Evolutionary conservation across 495 filamentous ascomycete species (phyloP).

Genomic region (Podospora didyma): DNA sequence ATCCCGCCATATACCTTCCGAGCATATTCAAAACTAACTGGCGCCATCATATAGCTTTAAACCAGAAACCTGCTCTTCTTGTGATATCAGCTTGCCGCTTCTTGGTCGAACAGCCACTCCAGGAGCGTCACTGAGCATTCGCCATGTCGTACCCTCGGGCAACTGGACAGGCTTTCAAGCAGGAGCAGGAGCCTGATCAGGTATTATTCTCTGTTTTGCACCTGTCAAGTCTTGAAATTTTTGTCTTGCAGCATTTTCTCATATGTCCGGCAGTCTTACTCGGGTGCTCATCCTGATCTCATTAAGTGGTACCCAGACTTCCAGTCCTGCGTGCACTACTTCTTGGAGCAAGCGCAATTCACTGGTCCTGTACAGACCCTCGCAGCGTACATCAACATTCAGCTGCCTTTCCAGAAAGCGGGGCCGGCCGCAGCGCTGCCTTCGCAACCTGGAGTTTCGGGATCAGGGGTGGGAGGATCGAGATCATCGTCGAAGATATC

Average conservation of each 20-base stretch:
- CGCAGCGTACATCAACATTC: constrained; percentile 86
- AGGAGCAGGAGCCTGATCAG: constrained; percentile 25
- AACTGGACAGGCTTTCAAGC: constrained; percentile 19
- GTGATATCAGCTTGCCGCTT: too few relatives aligned
- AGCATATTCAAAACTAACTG: too few relatives aligned
- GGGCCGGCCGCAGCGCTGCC: constrained; percentile 27
- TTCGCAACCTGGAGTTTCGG: constrained; percentile 15
- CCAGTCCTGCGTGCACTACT: constrained; percentile 88
- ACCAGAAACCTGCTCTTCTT: too few relatives aligned
- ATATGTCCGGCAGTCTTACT: too few relatives aligned
- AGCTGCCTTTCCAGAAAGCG: constrained; percentile 62
- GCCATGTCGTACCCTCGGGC: constrained; percentile 23
- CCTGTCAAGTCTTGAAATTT: too few relatives aligned
- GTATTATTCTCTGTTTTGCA: too few relatives aligned
- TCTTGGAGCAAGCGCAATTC: constrained; percentile 89
- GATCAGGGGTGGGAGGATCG: neutral
- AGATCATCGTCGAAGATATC: neutral
- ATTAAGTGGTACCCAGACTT: constrained; percentile 93
- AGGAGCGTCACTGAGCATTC: too few relatives aligned
- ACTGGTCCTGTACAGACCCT: constrained; percentile 78
- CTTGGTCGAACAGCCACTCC: too few relatives aligned
- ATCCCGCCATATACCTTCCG: neutral
- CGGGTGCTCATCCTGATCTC: constrained; percentile 63
- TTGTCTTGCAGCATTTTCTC: too few relatives aligned
- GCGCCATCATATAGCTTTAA: too few relatives aligned